Base-by-base conservation (phyloP, 2,329 filamentous ascomycete species). In the Elsinoe batatas region DNA sequence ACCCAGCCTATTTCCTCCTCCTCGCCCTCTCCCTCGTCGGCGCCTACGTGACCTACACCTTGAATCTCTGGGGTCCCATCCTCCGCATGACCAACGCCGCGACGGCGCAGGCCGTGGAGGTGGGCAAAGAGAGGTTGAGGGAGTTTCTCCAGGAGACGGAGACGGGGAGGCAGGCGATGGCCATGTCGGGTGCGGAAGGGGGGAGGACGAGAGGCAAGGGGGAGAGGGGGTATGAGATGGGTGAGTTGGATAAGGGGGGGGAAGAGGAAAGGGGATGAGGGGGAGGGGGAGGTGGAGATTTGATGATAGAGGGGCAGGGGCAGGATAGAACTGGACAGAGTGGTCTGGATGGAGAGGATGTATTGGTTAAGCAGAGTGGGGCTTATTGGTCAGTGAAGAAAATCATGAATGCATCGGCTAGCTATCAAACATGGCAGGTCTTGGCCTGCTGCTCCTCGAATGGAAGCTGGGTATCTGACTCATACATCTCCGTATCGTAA, bases 41-140 rank as follows among this genome's bases (percentile, higher is more conserved):
- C 56, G 87, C 86, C 3, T 98, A 97, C 65, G 77, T 96, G 26
- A 93, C 91, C 3, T 96, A 93, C 72, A 91, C 84, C 33, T 84
- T 98, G 62, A 97, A 97, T 69, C 82, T 98, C 13, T 91, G 95
- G 74, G 93, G 93, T 0, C 93, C 93, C 0, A 97, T 98, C 77
- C 77, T 94, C 63, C 90, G 94, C 67, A 96, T 98, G 88, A 81
- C 83, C 61, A 93, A 93, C 63, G 93, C 93, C 12, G 93, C 93
- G 3, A 85, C 83, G 47, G 79, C 79, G 60, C 93, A 98, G 72
- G 93, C 88, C 6, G 66, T 95, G 30, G 89, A 95, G 63, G 89
- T 98, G 62, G 88, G 88, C 67, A 96, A 95, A 76, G 86, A 93
- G 74, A 85, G 87, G 64, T 80, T 97, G 46, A 82, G 91, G 20